Conservation (phyloP, 345 rosid species). For the Carallia pectinifolia region DNA sequence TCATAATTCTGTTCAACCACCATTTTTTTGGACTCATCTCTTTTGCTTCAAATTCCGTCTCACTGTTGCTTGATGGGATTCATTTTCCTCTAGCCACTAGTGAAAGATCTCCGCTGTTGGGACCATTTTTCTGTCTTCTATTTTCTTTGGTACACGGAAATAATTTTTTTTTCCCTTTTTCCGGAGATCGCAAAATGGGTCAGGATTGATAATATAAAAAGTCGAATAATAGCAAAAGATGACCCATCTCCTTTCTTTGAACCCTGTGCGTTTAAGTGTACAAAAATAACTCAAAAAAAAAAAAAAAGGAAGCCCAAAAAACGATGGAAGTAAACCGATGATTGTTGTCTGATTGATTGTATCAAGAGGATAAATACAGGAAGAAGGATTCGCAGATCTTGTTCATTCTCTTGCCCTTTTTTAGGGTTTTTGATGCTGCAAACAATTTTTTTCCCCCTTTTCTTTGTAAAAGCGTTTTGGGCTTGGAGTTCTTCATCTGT, state of each 20-base stretch:
- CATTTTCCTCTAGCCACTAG: too few relatives aligned
- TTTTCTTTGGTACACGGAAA: too few relatives aligned
- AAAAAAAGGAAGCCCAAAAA: neutral
- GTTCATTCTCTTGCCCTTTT: constrained; percentile 78
- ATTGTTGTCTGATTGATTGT: neutral
- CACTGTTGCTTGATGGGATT: too few relatives aligned
- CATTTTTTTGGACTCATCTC: too few relatives aligned
- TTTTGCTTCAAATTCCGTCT: too few relatives aligned
- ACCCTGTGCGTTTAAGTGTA: constrained; percentile 25
- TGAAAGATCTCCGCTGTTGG: too few relatives aligned
- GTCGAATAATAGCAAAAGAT: neutral
- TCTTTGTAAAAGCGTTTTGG: neutral
- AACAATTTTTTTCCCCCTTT: constrained; percentile 42
- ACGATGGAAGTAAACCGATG: neutral
- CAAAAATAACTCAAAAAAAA: neutral
- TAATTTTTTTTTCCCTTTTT: too few relatives aligned
- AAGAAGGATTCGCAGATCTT: constrained; percentile 38
- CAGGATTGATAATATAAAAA: too few relatives aligned
- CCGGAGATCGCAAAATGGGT: too few relatives aligned
- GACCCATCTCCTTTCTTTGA: constrained; percentile 56
- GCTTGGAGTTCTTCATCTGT: neutral
- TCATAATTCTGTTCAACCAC: too few relatives aligned
- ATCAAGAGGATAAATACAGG: neutral
- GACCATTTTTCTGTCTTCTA: too few relatives aligned
- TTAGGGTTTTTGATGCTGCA: constrained; percentile 67